phyloP scores from a whole-genome alignment of 169 alveolate species.

The Eimeria sp. region DNA sequence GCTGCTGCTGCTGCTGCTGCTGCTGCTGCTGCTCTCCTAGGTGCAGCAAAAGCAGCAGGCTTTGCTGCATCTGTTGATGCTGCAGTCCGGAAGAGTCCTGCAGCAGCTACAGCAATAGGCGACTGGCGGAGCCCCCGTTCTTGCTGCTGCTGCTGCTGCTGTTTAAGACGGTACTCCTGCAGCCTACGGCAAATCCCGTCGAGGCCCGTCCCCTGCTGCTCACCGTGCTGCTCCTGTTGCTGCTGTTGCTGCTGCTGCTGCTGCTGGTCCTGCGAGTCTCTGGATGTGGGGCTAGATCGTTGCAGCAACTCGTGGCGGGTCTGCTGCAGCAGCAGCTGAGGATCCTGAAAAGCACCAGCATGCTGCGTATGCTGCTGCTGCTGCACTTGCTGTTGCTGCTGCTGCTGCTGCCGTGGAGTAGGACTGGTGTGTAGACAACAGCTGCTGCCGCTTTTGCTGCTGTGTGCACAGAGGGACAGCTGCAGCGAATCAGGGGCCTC shows the following conservation, averaged over 20 bases:
- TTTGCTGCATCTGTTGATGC: conserved; percentile 1
- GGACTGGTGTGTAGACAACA: neutral
- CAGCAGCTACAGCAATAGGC: conserved; percentile 35
- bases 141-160: conserved; percentile 67
- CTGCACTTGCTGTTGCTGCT: conserved; percentile 45
- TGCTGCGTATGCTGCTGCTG: conserved; percentile 13
- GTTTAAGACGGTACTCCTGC: conserved; percentile 18
- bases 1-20: conserved; percentile 40
- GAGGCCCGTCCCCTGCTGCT: neutral
- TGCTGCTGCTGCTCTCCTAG: conserved; percentile 12
- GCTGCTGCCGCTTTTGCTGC: conserved; percentile 33
- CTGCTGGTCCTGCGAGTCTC: neutral
- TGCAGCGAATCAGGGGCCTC: neutral
- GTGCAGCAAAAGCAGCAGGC: conserved; percentile 2
- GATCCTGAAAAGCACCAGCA: neutral
- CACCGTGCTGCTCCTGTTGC: neutral
- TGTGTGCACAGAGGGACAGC: neutral
- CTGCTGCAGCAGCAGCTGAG: conserved; percentile 30
- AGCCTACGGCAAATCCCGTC: conserved; percentile 7
- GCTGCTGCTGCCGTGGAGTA: neutral
- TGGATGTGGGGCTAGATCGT: neutral
- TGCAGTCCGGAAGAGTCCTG: conserved; percentile 4
- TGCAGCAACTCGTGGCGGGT: conserved; percentile 6
- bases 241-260: conserved; percentile 50
- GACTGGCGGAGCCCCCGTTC: neutral